Conservation (phyloP, 371 early-diverging fungal genomes). For the Syncephalastrum contaminatum region DNA sequence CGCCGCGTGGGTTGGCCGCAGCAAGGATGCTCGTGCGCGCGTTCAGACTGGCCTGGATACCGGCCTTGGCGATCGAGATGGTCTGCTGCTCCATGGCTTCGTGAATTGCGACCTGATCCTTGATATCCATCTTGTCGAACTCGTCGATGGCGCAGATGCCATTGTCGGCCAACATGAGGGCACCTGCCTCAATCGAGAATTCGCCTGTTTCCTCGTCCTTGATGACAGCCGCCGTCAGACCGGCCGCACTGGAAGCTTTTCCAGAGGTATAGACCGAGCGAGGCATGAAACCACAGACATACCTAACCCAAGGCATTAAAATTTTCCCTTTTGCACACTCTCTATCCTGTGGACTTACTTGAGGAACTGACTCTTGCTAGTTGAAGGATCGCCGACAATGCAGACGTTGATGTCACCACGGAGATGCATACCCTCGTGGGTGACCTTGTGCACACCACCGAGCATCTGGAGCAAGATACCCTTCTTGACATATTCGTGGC, state of each 20-base stretch:
- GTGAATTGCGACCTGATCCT: conserved; percentile 99
- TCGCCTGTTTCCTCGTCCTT: conserved; percentile 99
- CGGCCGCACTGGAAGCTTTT: conserved; percentile 98
- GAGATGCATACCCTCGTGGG: conserved; percentile 92
- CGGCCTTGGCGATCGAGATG: conserved; percentile 99
- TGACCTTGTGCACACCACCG: conserved; percentile 96
- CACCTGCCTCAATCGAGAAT: conserved; percentile 99
- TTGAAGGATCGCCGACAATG: conserved; percentile 98
- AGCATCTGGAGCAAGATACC: conserved; percentile 95
- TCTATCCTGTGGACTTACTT: conserved; percentile 53
- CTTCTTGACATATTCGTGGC: conserved; percentile 97
- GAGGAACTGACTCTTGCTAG: conserved; percentile 98
- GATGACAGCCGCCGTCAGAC: conserved; percentile 98
- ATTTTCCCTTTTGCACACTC: no score
- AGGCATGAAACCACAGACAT: conserved; percentile 87
- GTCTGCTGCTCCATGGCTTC: conserved; percentile 99
- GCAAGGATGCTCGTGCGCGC: conserved; percentile 98
- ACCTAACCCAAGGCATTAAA: conserved; percentile 34
- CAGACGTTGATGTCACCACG: conserved; percentile 99
- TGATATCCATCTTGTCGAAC: conserved; percentile 99
- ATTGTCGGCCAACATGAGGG: conserved; percentile 99
- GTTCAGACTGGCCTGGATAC: conserved; percentile 98
- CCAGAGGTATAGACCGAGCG: conserved; percentile 98
- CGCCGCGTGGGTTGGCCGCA: conserved; percentile 98
- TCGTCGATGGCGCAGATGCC: conserved; percentile 99